Base-by-base conservation (phyloP, 75 land plant species). In the Chamaecyparis obtusa region DNA sequence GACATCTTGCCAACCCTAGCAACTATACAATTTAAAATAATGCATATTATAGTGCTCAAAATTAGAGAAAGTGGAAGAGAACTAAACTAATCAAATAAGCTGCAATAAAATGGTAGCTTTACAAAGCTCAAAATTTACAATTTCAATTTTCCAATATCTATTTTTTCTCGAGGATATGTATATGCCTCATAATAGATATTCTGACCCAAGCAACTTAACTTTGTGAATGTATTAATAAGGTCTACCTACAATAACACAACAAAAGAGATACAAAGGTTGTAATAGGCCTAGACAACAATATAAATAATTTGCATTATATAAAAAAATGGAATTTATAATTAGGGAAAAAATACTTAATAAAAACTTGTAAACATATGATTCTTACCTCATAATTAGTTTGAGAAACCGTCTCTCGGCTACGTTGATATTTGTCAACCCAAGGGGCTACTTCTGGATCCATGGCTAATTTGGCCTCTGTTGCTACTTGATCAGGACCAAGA, bases 321-420 rank as follows among this genome's bases (percentile, higher is more conserved):
- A 8, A 85, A 17, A 7, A 35, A 33, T 57, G 9, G 13, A 80
- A 43, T 80, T 33, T 41, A 9, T 43, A 80, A 21, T 7, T 24
- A 41, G 19, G 32, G 44, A 19, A 57, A 41, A 83, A 11, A 87
- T 30, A 33, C 33, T 43, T 48, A 44, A n/a, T 81, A 51, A 81
- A n/a, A 81, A 81, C 1, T n/a, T 19, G 32, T 36, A 36, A 71
- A 85, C 36, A 86, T 33, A 9, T n/a, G 81, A 27, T n/a, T n/a
- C 51, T 95, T 46, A 97, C 99, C 94, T 98, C 97, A 88, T 98
- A 98, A 87, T 98, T 95, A 17, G 99, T 98, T 89, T 98, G 94
- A 32, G 99, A 98, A 5, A 98, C 94, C 6, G 99, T 98, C 86
- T 95, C 95, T 83, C 99, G 87, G 92, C 99, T 98, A 0, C 91